Evolutionary conservation across 2,329 filamentous ascomycete species (phyloP), one percentile per base, ranked within the genome.

Genomic region (Verticillium klebahnii): DNA sequence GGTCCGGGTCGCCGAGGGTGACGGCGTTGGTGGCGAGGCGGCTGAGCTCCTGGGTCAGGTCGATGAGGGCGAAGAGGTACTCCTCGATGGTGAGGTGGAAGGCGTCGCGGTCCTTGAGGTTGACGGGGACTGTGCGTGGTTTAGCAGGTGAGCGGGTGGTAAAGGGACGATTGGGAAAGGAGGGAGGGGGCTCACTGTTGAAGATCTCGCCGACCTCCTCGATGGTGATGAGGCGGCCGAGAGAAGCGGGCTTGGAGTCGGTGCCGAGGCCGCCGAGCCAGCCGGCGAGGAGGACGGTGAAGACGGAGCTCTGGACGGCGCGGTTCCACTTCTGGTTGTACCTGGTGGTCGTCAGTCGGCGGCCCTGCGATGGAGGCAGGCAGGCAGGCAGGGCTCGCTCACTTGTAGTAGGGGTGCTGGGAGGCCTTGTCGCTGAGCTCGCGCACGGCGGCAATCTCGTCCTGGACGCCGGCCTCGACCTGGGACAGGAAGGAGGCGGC

Each of bases 51-150:
- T 97, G 93, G 45, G 95, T 91, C 63, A 98, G 85, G 63, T 89
- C 87, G 62, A 95, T 94, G 63, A 98, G 82, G 15, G 92, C 89
- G 63, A 96, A 88, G 29, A 99, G 88, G 76, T 99, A 99, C 77
- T 99, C 95, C 77, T 99, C 95, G 69, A 98, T 94, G 54, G 93
- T 96, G 70, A 99, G 82, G 75, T 99, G 95, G 83, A 99, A 99
- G 58, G 88, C 86, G 73, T 98, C 94, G 64, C 85, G 82, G 70
- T 94, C 90, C 75, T 96, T 96, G 70, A 97, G 84, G 73, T 97
- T 97, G 65, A 95, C 89, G 14, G 93, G 93, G 12, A 97, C 93
- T 93, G 37, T 25, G 36, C 17, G 61, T 15, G 31, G 23, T 52
- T 23, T 23, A 32, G 23, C 12, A 52, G 34, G 31, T 25, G 1